These are phyloP conservation scores for Dalechampia spathulata DNA, from an alignment of 441 rosid species.

Conservation along the genomic window DNA sequence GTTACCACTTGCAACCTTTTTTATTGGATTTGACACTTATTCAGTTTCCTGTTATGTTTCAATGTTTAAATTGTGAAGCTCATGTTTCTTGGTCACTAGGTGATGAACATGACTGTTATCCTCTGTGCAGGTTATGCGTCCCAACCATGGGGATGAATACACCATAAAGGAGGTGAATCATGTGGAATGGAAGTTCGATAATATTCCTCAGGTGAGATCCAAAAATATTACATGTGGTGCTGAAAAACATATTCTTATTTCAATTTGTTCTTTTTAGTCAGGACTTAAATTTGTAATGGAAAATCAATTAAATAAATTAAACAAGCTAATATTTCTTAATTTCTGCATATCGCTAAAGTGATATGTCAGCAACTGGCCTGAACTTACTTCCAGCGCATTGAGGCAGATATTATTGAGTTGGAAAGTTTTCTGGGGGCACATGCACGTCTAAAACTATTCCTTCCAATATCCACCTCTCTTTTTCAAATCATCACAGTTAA, in stretches of 20 bases:
- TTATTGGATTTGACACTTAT: no score
- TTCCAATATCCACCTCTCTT: no score
- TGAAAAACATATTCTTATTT: neutral
- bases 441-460: neutral
- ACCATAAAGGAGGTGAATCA: constrained; percentile 61
- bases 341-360: no score
- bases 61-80: neutral
- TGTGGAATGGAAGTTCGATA: constrained; percentile 50
- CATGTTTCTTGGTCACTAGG: neutral
- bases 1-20: no score
- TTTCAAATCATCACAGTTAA: no score
- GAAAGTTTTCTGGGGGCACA: neutral
- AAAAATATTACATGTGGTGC: neutral
- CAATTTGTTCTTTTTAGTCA: neutral
- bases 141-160: constrained; percentile 67
- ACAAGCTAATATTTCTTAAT: no score
- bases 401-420: neutral
- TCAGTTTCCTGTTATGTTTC: no score
- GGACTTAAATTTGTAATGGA: no score
- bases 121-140: constrained; percentile 56
- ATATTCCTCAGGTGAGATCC: constrained; percentile 51
- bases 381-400: neutral
- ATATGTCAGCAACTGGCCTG: neutral
- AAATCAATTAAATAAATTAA: no score
- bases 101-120: neutral